Evolutionary conservation across 495 filamentous ascomycete genomes (phyloP).

Genomic region (Podospora fimiseda): DNA sequence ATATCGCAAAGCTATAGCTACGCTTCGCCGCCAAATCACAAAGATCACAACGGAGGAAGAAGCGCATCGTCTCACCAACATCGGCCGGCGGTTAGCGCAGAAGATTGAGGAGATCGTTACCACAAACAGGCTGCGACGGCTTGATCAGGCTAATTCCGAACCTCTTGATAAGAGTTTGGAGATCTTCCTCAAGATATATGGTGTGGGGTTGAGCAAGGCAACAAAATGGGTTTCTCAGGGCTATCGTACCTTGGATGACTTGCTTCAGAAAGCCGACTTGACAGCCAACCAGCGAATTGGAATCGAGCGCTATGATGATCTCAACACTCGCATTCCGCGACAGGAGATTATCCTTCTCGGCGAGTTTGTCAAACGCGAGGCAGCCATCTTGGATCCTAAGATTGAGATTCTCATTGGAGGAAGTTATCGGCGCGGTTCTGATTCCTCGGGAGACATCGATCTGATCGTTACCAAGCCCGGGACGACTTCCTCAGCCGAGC

Average conservation of each 20-base stretch:
- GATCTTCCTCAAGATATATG: conserved; percentile 72
- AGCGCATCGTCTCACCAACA: conserved; percentile 60
- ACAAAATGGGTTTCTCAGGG: conserved; percentile 74
- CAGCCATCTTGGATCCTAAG: conserved; percentile 52
- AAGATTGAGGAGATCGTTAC: conserved; percentile 88
- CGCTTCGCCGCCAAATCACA: conserved; percentile 57
- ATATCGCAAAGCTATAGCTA: conserved; percentile 74
- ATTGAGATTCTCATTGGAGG: conserved; percentile 68
- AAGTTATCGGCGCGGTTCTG: conserved; percentile 77
- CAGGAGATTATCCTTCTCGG: conserved; percentile 68
- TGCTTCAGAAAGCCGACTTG: conserved; percentile 58
- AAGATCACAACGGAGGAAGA: conserved; percentile 63
- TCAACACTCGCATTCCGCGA: conserved; percentile 75
- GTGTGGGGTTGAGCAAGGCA: conserved; percentile 65
- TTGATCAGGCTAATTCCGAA: conserved; percentile 63
- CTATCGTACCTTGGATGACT: conserved; percentile 65
- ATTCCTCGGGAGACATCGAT: conserved; percentile 75
- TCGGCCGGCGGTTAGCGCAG: conserved; percentile 69
- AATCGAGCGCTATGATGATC: conserved; percentile 75
- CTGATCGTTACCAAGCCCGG: conserved; percentile 71
- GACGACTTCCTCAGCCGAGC: conserved; percentile 51
- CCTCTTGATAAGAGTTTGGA: conserved; percentile 57
- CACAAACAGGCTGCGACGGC: conserved; percentile 66
- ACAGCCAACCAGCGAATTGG: conserved; percentile 71
- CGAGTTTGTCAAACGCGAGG: conserved; percentile 55